phyloP scores from a whole-genome alignment of 805 yeast genomes.

The Teunomyces funiuensis region DNA sequence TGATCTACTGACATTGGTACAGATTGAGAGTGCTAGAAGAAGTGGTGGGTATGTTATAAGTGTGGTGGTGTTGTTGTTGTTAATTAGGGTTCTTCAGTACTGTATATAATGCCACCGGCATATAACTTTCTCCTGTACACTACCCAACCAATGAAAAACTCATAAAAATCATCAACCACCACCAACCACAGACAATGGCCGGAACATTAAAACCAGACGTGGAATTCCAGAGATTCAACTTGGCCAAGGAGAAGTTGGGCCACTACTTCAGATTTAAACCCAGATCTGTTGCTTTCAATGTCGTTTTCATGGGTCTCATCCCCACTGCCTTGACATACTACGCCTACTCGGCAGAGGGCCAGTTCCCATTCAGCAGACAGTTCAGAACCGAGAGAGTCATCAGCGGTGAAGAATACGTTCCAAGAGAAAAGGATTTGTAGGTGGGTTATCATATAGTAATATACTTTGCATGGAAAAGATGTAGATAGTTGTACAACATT shows the following conservation, averaged over 20 bases:
- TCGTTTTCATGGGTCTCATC: constrained; percentile 36
- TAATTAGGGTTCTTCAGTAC: neutral
- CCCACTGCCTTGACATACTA: constrained; percentile 37
- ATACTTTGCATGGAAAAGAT: neutral
- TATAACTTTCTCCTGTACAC: neutral
- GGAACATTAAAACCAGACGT: constrained; percentile 44
- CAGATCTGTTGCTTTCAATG: constrained; percentile 34
- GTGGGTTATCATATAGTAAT: neutral
- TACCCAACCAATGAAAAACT: constrained; percentile 10
- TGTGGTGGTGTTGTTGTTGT: neutral
- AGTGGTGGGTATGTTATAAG: too few species aligned
- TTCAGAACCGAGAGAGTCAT: constrained; percentile 38
- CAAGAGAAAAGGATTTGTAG: constrained; percentile 45
- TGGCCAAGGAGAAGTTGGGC: constrained; percentile 42
- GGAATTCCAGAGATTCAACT: constrained; percentile 41
- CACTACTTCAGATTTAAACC: constrained; percentile 44
- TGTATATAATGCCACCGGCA: neutral
- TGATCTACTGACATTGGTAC: constrained; percentile 24
- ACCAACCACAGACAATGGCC: constrained; percentile 29
- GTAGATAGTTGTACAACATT: neutral
- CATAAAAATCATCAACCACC: neutral
- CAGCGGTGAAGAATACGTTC: constrained; percentile 38
- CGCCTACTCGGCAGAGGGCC: constrained; percentile 43
- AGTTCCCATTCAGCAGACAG: constrained; percentile 27
- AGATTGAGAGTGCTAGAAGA: too few species aligned